Evolutionary conservation across 2,329 filamentous ascomycete species (phyloP).

Genomic region (Fusarium napiforme): DNA sequence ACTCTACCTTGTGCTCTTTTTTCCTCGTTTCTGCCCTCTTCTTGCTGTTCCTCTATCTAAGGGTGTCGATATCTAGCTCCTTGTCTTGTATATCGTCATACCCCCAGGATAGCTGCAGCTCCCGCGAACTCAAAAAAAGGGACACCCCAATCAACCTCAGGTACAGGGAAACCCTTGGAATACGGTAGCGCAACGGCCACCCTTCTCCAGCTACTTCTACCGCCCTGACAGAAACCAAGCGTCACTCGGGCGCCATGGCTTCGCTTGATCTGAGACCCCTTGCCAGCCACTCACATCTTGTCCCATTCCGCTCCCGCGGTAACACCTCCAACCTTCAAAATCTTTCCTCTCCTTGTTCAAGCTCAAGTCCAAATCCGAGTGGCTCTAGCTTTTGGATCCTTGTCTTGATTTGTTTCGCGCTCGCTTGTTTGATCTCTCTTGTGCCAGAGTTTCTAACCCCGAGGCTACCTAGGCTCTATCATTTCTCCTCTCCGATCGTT

Average conservation of each 20-base stretch:
- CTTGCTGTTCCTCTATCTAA: neutral
- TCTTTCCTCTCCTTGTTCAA: slow-evolving; percentile 8
- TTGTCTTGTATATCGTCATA: slow-evolving; percentile 21
- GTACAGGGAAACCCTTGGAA: slow-evolving; percentile 32
- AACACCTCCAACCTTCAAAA: slow-evolving; percentile 25
- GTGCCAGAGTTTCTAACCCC: slow-evolving; percentile 19
- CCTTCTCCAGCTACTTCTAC: slow-evolving; percentile 8
- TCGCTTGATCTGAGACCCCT: slow-evolving; percentile 30
- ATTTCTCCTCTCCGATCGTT: slow-evolving; percentile 10
- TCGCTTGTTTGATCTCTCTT: slow-evolving; percentile 1
- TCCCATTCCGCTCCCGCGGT: slow-evolving; percentile 26
- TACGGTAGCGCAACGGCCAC: slow-evolving; percentile 11
- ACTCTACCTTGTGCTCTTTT: neutral
- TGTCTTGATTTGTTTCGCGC: slow-evolving; percentile 14
- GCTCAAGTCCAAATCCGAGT: neutral
- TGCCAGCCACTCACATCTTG: slow-evolving; percentile 36
- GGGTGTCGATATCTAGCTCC: slow-evolving; percentile 11
- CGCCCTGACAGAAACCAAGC: slow-evolving; percentile 30
- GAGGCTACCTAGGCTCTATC: slow-evolving; percentile 21
- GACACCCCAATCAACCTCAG: slow-evolving; percentile 17
- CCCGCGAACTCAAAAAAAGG: slow-evolving; percentile 17
- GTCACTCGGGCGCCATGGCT: slow-evolving; percentile 33
- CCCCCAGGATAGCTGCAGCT: slow-evolving; percentile 15
- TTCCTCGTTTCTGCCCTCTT: neutral
- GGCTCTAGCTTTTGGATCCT: slow-evolving; percentile 8